Conservation (phyloP, 2,329 filamentous ascomycete species). For the Sphaceloma murrayae region DNA sequence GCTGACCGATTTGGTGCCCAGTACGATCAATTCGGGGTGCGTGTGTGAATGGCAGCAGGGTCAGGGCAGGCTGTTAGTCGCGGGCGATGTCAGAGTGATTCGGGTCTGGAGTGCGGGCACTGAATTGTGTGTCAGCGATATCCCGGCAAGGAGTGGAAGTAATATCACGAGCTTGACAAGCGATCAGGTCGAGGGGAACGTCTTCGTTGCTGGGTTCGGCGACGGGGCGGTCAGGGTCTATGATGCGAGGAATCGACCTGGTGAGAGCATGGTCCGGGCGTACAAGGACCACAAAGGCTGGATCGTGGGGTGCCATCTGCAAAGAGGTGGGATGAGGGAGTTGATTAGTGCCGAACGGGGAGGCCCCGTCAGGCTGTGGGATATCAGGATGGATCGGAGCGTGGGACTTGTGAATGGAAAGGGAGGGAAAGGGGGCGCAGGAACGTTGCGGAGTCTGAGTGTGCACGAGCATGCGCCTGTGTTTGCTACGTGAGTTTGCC, state of each 20-base stretch:
- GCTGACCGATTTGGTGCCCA: conserved; percentile 84
- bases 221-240: conserved; percentile 92
- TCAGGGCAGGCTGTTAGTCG: conserved; percentile 88
- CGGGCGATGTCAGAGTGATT: conserved; percentile 90
- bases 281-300: conserved; percentile 96
- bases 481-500: conserved; percentile 57
- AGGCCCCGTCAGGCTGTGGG: conserved; percentile 91
- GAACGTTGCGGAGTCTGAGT: conserved; percentile 73
- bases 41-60: conserved; percentile 99
- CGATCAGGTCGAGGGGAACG: conserved; percentile 93
- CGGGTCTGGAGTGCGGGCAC: conserved; percentile 91
- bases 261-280: conserved; percentile 87
- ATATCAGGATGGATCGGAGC: conserved; percentile 71
- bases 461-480: conserved; percentile 95
- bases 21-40: conserved; percentile 76
- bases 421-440: conserved; percentile 39
- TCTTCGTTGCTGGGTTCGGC: conserved; percentile 92
- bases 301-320: conserved; percentile 94
- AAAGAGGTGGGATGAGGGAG: conserved; percentile 86
- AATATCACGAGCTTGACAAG: conserved; percentile 94
- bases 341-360: conserved; percentile 83
- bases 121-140: conserved; percentile 86
- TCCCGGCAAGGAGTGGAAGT: conserved; percentile 84
- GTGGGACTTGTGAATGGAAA: conserved; percentile 62
- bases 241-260: conserved; percentile 68